A percentile compares a stretch with the other conserved stretches of the same genome.
phyloP scores from a whole-genome alignment of 202 grass and related monocot species.

The Saccharum hybrid region DNA sequence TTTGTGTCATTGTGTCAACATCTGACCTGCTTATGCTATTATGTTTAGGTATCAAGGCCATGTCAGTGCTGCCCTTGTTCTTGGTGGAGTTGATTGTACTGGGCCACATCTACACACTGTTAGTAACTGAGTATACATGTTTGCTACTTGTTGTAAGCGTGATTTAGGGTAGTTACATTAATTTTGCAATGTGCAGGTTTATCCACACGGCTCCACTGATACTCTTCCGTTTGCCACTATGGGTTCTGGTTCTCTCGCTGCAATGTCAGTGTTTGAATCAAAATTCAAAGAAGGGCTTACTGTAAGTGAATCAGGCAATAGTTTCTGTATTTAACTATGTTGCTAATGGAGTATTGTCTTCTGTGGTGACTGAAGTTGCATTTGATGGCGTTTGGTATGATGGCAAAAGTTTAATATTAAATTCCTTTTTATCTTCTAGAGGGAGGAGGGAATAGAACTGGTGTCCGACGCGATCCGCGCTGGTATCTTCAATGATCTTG shows the following conservation, averaged over 20 bases:
- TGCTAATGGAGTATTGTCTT: not conserved
- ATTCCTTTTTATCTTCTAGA: conserved; percentile 42
- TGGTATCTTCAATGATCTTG: no score
- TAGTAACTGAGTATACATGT: conserved; percentile 44
- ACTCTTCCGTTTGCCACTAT: no score
- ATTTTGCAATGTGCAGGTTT: conserved; percentile 54
- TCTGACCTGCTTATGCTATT: conserved; percentile 26
- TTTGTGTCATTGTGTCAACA: not conserved
- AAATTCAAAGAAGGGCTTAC: no score
- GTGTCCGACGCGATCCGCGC: no score
- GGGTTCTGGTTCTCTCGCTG: no score
- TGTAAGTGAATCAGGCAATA: conserved; percentile 49
- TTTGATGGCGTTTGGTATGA: conserved; percentile 4
- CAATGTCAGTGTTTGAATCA: no score
- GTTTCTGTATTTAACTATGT: not conserved
- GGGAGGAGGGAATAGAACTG: no score
- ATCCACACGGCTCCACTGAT: no score
- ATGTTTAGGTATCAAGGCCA: conserved; percentile 35
- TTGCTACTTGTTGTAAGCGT: not conserved
- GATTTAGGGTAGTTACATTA: conserved; percentile 23
- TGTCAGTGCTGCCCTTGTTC: no score
- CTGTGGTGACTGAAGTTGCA: not conserved
- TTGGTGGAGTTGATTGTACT: no score
- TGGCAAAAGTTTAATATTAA: not conserved
- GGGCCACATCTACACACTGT: not conserved